Conservation (phyloP, 768 basidiomycete genomes). For the Nevesoporus exiguus region DNA sequence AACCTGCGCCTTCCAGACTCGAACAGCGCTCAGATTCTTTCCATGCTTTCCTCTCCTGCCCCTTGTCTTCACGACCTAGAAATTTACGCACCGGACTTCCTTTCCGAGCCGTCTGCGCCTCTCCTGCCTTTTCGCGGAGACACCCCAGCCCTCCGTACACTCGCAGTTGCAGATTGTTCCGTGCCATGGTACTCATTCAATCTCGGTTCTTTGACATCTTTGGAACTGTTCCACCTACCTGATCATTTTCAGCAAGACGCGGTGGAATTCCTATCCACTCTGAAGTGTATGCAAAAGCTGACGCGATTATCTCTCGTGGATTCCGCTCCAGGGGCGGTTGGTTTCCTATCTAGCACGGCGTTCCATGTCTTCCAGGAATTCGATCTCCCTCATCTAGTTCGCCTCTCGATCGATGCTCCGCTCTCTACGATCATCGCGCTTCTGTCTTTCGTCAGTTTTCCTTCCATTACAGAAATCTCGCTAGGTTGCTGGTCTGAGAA, state of each 20-base stretch:
- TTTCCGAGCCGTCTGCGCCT: no score
- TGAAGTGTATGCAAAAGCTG: constrained; percentile 34
- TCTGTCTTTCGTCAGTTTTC: constrained; percentile 3
- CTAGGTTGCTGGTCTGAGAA: background rate
- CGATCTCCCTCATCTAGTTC: background rate
- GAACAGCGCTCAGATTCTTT: background rate
- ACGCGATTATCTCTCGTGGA: constrained; percentile 33
- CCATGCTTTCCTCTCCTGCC: background rate
- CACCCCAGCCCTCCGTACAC: background rate
- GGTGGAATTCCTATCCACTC: constrained; percentile 30
- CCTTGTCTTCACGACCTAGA: background rate
- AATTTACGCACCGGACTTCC: background rate
- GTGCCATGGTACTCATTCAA: background rate
- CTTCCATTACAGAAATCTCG: background rate
- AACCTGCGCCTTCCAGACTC: background rate
- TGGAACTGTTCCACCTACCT: constrained; percentile 29
- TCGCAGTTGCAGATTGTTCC: background rate
- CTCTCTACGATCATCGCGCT: constrained; percentile 1
- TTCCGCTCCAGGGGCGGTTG: constrained; percentile 19
- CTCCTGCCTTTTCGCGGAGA: background rate
- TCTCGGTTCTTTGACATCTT: constrained; percentile 29
- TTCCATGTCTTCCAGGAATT: background rate
- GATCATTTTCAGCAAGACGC: constrained; percentile 21
- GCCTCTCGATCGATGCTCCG: constrained; percentile 2
- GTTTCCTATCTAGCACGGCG: no score